Conservation (phyloP, 179 eudicot species). For the Carnegiea gigantea region DNA sequence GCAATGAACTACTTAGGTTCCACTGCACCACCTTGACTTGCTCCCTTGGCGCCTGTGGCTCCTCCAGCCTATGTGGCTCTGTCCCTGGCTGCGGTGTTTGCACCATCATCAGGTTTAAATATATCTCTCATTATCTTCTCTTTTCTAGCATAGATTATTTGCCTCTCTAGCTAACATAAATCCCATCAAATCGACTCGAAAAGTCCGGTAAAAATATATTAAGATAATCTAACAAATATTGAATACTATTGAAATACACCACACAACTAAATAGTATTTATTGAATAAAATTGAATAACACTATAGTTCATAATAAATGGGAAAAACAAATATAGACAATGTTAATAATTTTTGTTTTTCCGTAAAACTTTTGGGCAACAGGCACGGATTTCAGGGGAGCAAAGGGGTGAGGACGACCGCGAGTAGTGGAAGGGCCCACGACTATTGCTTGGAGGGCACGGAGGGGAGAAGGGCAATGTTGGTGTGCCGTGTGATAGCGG, state of each 20-base stretch:
- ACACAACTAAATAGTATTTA: too few species aligned
- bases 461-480: conserved; percentile 73
- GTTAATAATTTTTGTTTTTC: too few species aligned
- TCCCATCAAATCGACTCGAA: too few species aligned
- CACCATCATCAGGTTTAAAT: conserved; percentile 51
- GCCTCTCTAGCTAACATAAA: too few species aligned
- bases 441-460: conserved; percentile 37
- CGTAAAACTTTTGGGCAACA: background rate
- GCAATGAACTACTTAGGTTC: conserved; percentile 85
- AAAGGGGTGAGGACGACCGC: conserved; percentile 76
- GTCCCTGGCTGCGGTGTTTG: conserved; percentile 76
- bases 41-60: conserved; percentile 74
- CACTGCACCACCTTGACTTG: conserved; percentile 69
- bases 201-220: too few species aligned
- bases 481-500: conserved; percentile 92
- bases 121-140: too few species aligned
- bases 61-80: conserved; percentile 64
- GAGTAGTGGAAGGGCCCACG: conserved; percentile 90
- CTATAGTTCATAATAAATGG: too few species aligned
- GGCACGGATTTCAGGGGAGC: conserved; percentile 80
- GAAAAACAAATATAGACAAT: too few species aligned
- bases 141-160: too few species aligned
- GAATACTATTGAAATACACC: too few species aligned
- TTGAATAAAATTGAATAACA: too few species aligned
- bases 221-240: too few species aligned